Percentiles rank a stretch among this genome's conserved stretches.
These are phyloP conservation scores for Herpetospermum pedunculosum DNA, from an alignment of 306 rosid genomes.

Conservation along the genomic window DNA sequence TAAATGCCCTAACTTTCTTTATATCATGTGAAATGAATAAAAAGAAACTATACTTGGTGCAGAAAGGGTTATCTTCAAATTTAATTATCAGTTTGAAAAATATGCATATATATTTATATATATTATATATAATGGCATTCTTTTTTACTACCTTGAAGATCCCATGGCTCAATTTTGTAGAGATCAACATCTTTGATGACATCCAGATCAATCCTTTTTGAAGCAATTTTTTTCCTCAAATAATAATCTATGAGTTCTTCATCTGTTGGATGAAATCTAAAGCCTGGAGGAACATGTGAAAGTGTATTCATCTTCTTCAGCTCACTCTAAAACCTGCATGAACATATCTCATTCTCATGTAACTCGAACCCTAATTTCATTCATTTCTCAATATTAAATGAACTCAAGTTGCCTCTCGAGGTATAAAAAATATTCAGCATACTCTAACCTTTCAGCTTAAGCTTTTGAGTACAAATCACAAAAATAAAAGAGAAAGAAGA, in stretches of 20 bases:
- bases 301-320: constrained; percentile 41
- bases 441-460: background rate
- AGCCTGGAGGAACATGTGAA: constrained; percentile 86
- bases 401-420: background rate
- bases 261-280: constrained; percentile 87
- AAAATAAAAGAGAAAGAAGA: background rate
- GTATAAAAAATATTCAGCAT: background rate
- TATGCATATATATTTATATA: too few species aligned
- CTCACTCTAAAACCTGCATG: constrained; percentile 28
- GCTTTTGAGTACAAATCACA: background rate
- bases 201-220: constrained; percentile 63
- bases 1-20: background rate
- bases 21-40: background rate
- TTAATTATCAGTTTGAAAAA: background rate
- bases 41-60: background rate
- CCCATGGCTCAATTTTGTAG: constrained; percentile 94
- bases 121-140: background rate
- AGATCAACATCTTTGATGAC: constrained; percentile 84
- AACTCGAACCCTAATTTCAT: background rate
- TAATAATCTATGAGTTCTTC: constrained; percentile 93
- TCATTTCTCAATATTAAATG: background rate
- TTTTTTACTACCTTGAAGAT: constrained; percentile 57
- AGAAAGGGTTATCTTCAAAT: background rate
- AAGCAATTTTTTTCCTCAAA: constrained; percentile 59
- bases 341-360: background rate